phyloP scores from a whole-genome alignment of 1,284 basidiomycete genomes.

The Amylostereum areolatum region DNA sequence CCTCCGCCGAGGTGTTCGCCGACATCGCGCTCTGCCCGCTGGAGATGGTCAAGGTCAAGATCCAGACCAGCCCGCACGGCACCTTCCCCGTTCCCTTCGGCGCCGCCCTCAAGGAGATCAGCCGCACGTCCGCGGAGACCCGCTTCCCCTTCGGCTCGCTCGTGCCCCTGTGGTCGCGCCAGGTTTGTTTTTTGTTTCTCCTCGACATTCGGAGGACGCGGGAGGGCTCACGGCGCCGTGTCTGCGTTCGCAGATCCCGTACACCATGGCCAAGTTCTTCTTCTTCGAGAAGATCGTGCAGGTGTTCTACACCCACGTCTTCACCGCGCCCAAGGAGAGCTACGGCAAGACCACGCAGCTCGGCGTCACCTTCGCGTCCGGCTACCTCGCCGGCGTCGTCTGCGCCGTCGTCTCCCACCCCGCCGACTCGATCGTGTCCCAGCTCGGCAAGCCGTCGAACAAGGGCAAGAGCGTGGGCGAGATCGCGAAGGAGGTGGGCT shows the following conservation, averaged over 20 bases:
- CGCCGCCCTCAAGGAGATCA: slow-evolving; percentile 66
- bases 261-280: slow-evolving; percentile 87
- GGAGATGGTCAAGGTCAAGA: slow-evolving; percentile 84
- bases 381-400: slow-evolving; percentile 78
- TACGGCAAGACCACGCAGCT: slow-evolving; percentile 72
- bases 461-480: slow-evolving; percentile 66
- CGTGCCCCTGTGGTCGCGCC: slow-evolving; percentile 79
- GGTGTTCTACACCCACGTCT: slow-evolving; percentile 71
- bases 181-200: slow-evolving; percentile 36
- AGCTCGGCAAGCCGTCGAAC: slow-evolving; percentile 72
- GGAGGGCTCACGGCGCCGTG: not conserved
- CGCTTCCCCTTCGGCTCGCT: slow-evolving; percentile 79
- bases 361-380: slow-evolving; percentile 74
- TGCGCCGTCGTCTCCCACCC: slow-evolving; percentile 82
- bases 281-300: slow-evolving; percentile 78
- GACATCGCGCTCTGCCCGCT: slow-evolving; percentile 82
- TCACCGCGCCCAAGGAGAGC: slow-evolving; percentile 66
- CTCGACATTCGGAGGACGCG: not conserved
- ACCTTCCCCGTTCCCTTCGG: slow-evolving; percentile 72
- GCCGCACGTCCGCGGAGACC: slow-evolving; percentile 53
- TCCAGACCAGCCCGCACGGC: slow-evolving; percentile 68
- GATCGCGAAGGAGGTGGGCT: slow-evolving; percentile 65
- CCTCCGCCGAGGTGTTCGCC: slow-evolving; percentile 93
- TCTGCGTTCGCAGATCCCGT: slow-evolving; percentile 55
- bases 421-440: slow-evolving; percentile 74